Evolutionary conservation across 768 basidiomycete genomes (phyloP).

Genomic region (Ramaria sp.): DNA sequence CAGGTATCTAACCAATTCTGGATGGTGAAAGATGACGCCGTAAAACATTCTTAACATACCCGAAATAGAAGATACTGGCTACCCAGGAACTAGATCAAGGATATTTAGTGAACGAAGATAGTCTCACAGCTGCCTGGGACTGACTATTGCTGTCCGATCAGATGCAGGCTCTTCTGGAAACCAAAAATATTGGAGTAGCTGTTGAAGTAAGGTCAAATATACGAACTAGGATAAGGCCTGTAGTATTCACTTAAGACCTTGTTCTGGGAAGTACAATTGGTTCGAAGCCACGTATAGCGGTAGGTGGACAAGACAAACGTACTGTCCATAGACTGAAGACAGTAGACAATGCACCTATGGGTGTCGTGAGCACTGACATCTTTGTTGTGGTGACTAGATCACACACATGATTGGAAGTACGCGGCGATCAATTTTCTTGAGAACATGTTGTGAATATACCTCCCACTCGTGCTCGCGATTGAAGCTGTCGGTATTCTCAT

Average conservation of each 20-base stretch:
- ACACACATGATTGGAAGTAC: slow-evolving; percentile 8
- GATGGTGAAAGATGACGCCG: background rate
- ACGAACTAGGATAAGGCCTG: no score
- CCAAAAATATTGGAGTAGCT: slow-evolving; percentile 8
- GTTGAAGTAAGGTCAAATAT: background rate
- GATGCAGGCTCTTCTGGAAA: slow-evolving; percentile 4
- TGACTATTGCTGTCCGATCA: slow-evolving; percentile 7
- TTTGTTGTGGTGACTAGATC: background rate
- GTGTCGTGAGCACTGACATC: no score
- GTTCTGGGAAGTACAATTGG: background rate
- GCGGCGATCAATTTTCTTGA: slow-evolving; percentile 4
- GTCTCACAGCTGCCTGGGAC: background rate
- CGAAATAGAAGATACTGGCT: slow-evolving; percentile 7
- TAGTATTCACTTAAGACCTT: slow-evolving; percentile 6
- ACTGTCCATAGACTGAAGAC: slow-evolving; percentile 9
- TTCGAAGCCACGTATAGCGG: background rate
- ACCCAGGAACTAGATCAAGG: slow-evolving; percentile 5
- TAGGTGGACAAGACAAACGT: background rate
- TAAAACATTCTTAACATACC: background rate
- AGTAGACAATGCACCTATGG: slow-evolving; percentile 8
- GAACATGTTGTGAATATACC: background rate
- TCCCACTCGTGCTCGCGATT: background rate
- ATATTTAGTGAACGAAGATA: background rate
- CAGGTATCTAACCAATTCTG: slow-evolving; percentile 16
- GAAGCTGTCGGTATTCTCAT: background rate